phyloP scores from a whole-genome alignment of 768 basidiomycete genomes.

The Mycena filopes region DNA sequence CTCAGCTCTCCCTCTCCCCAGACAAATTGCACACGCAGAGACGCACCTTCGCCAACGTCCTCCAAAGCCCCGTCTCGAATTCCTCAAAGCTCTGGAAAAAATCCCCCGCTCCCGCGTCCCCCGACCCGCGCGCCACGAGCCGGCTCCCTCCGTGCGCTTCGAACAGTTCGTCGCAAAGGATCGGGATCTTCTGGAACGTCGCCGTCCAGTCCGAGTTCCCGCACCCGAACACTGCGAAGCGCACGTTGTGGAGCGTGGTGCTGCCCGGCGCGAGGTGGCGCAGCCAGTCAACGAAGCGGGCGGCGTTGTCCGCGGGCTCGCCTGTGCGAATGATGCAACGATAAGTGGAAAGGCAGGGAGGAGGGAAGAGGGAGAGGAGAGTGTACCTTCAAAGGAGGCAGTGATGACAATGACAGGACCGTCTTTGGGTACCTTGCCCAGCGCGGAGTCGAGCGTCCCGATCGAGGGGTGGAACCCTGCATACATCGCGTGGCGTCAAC shows the following conservation, averaged over 20 bases:
- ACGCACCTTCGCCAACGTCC: slow-evolving; percentile 44
- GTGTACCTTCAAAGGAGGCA: slow-evolving; percentile 55
- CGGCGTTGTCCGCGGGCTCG: slow-evolving; percentile 61
- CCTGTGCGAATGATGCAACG: slow-evolving; percentile 34
- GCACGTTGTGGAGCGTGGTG: slow-evolving; percentile 42
- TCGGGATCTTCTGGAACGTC: slow-evolving; percentile 60
- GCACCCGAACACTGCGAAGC: slow-evolving; percentile 60
- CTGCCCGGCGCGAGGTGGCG: slow-evolving; percentile 37
- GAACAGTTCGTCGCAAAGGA: slow-evolving; percentile 47
- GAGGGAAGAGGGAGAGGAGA: not conserved
- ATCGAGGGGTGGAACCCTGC: slow-evolving; percentile 52
- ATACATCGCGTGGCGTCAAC: not conserved
- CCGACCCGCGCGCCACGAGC: slow-evolving; percentile 50
- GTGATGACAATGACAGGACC: slow-evolving; percentile 58
- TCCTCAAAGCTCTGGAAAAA: slow-evolving; percentile 59
- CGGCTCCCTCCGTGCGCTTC: slow-evolving; percentile 49
- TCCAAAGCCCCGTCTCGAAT: slow-evolving; percentile 54
- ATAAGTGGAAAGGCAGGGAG: not conserved
- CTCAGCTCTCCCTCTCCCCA: too few species aligned
- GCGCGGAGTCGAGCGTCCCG: slow-evolving; percentile 52
- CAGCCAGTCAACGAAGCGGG: slow-evolving; percentile 56
- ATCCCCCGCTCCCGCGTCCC: slow-evolving; percentile 53
- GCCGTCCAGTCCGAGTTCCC: slow-evolving; percentile 61
- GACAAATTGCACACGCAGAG: not conserved
- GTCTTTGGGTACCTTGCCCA: slow-evolving; percentile 50